Conservation (phyloP, 108 stramenopile genomes). For the Cylindrotheca closterium region DNA sequence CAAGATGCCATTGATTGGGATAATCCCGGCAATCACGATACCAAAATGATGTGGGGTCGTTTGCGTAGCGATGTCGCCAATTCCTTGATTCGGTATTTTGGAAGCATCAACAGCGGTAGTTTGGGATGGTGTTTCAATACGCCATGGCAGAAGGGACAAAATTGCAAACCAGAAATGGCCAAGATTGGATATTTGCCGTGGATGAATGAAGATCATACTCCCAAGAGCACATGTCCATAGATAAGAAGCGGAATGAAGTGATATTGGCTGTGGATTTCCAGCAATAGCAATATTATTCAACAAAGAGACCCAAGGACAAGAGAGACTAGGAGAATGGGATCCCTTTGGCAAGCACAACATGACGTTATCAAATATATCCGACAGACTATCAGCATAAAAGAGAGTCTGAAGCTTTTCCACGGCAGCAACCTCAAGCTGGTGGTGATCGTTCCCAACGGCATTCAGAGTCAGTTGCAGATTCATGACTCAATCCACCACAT, state of each 20-base stretch:
- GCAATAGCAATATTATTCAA: too few relatives aligned
- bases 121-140: conserved; percentile 88
- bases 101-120: conserved; percentile 75
- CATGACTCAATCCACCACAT: too few relatives aligned
- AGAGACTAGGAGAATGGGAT: too few relatives aligned
- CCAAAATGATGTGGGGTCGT: conserved; percentile 66
- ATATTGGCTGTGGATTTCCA: too few relatives aligned
- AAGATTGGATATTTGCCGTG: conserved; percentile 46
- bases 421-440: too few relatives aligned
- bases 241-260: neutral
- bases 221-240: conserved; percentile 37
- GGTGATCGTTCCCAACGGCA: too few relatives aligned
- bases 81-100: conserved; percentile 80
- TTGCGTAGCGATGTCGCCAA: conserved; percentile 76
- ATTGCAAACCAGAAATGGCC: conserved; percentile 49
- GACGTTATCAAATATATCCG: too few relatives aligned
- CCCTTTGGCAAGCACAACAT: too few relatives aligned
- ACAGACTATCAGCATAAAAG: too few relatives aligned
- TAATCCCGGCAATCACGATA: conserved; percentile 22
- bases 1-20: conserved; percentile 45
- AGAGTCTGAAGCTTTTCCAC: too few relatives aligned
- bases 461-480: too few relatives aligned
- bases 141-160: conserved; percentile 35
- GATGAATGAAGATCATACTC: conserved; percentile 42
- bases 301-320: too few relatives aligned